Conservation (phyloP, 1,139 yeast genomes). For the Yamadazyma jaroonii region DNA sequence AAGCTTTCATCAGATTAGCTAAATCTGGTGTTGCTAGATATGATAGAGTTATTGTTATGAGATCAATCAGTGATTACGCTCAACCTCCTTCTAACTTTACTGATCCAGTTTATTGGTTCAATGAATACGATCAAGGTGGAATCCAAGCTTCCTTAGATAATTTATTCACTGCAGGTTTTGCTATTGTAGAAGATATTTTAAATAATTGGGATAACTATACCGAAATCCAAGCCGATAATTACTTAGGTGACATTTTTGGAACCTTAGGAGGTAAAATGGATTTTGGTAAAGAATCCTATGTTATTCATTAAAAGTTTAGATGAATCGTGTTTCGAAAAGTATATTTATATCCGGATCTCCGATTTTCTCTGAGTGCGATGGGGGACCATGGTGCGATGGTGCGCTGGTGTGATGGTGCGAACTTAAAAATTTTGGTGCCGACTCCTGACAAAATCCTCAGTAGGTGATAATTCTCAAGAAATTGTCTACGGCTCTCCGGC, state of each 20-base stretch:
- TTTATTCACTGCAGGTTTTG: conserved; percentile 54
- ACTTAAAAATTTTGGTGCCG: too few species aligned
- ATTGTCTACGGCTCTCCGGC: too few species aligned
- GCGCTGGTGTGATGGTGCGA: too few species aligned
- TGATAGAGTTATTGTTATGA: conserved; percentile 57
- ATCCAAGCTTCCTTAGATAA: conserved; percentile 47
- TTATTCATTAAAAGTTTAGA: conserved; percentile 1
- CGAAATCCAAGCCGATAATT: conserved; percentile 45
- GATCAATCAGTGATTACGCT: conserved; percentile 63
- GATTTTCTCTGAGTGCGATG: too few species aligned
- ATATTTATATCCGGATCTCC: too few species aligned
- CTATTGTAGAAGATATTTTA: conserved; percentile 53
- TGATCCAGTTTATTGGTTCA: conserved; percentile 49
- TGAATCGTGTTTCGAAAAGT: too few species aligned
- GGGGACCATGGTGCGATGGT: too few species aligned
- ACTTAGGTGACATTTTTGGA: conserved; percentile 59
- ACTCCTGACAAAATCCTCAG: too few species aligned
- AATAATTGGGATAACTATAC: conserved; percentile 53
- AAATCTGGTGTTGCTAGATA: conserved; percentile 55
- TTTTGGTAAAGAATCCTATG: conserved; percentile 21
- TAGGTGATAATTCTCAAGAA: too few species aligned
- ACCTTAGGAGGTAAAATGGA: conserved; percentile 44
- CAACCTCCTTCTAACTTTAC: conserved; percentile 50
- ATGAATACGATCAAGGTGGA: conserved; percentile 52
- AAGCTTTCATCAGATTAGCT: conserved; percentile 56